phyloP scores from a whole-genome alignment of 495 filamentous ascomycete species.

The Hyaloscypha finlandica region DNA sequence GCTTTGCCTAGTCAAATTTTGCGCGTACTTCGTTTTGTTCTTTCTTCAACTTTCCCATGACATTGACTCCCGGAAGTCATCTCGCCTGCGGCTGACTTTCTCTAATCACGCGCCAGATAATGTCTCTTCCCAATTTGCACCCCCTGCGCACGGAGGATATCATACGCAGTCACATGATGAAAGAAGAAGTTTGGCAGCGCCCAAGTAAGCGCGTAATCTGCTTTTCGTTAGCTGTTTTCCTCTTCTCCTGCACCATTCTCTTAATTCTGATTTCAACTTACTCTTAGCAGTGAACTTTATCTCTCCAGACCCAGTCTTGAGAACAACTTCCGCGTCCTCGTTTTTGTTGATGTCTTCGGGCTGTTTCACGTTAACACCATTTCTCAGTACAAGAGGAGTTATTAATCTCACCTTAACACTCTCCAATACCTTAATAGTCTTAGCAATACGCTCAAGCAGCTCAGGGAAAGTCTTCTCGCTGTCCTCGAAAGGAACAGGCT shows the following conservation, averaged over 20 bases:
- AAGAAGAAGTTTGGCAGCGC: conserved; percentile 50
- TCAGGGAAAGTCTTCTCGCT: conserved; percentile 43
- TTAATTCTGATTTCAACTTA: background rate
- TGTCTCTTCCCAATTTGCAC: conserved; percentile 7
- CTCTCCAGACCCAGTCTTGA: conserved; percentile 24
- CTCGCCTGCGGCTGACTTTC: no score
- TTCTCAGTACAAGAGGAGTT: background rate
- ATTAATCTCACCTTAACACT: conserved; percentile 25
- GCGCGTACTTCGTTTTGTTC: no score
- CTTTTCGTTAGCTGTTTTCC: conserved; percentile 17
- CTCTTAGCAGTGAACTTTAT: conserved; percentile 15
- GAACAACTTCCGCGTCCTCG: conserved; percentile 34
- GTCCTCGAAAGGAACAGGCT: conserved; percentile 34
- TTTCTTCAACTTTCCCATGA: no score
- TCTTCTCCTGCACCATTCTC: background rate
- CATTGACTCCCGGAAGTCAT: no score
- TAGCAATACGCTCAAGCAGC: conserved; percentile 41
- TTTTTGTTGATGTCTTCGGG: conserved; percentile 36
- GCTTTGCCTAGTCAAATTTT: no score
- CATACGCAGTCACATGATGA: conserved; percentile 7
- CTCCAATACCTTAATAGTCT: conserved; percentile 41
- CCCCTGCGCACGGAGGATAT: background rate
- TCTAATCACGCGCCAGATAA: background rate
- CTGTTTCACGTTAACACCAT: background rate
- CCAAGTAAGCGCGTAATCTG: conserved; percentile 41